These are phyloP conservation scores for Diaporthe eres DNA, from an alignment of 2,329 filamentous ascomycete genomes.

Conservation along the genomic window DNA sequence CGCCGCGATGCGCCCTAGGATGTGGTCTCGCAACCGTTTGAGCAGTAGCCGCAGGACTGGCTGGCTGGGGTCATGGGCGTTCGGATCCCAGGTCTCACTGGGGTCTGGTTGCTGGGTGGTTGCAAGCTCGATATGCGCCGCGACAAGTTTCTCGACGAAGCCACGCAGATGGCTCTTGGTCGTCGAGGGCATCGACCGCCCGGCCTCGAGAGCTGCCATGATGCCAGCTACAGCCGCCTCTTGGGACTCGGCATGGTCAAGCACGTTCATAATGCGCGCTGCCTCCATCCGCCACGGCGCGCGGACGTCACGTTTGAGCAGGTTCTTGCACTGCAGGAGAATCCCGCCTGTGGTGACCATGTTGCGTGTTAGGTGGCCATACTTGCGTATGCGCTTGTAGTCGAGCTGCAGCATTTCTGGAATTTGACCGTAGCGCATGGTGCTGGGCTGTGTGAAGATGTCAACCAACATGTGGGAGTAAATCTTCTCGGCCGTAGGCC, in stretches of 20 bases:
- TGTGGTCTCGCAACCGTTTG: slow-evolving; percentile 75
- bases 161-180: slow-evolving; percentile 72
- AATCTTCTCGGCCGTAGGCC: slow-evolving; percentile 77
- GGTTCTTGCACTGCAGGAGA: slow-evolving; percentile 84
- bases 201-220: slow-evolving; percentile 74
- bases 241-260: slow-evolving; percentile 68
- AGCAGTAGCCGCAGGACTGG: slow-evolving; percentile 77
- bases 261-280: slow-evolving; percentile 76
- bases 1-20: slow-evolving; percentile 75
- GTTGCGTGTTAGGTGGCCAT: slow-evolving; percentile 70
- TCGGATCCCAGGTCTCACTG: slow-evolving; percentile 36
- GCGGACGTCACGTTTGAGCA: slow-evolving; percentile 85
- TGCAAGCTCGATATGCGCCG: slow-evolving; percentile 60
- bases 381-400: slow-evolving; percentile 70
- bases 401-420: slow-evolving; percentile 84
- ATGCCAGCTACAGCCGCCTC: slow-evolving; percentile 71
- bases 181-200: slow-evolving; percentile 74
- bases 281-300: slow-evolving; percentile 84
- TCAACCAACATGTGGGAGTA: slow-evolving; percentile 84
- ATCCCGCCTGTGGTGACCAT: slow-evolving; percentile 83
- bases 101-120: slow-evolving; percentile 36
- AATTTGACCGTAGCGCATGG: slow-evolving; percentile 66
- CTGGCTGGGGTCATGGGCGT: slow-evolving; percentile 60
- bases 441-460: slow-evolving; percentile 77
- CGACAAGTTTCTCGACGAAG: slow-evolving; percentile 69